Conservation (phyloP, 108 stramenopile species). For the Conticribra guillardii region DNA sequence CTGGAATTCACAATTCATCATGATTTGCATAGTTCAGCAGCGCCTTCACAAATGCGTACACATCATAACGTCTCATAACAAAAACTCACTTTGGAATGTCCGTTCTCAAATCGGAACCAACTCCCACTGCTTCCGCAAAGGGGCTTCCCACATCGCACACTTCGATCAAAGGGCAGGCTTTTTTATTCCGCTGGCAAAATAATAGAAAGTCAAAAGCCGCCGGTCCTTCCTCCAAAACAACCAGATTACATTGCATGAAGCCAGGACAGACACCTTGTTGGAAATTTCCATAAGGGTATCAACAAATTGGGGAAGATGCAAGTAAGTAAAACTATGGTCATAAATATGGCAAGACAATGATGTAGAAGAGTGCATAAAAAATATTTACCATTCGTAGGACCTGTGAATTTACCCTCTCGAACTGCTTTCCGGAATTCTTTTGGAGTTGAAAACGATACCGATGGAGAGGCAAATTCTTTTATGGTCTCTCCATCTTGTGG, state of each 20-base stretch:
- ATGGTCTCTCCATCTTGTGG: not conserved
- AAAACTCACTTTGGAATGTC: constrained; percentile 72
- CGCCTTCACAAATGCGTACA: too few relatives aligned
- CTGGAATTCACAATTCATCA: not conserved
- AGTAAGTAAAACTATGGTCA: too few relatives aligned
- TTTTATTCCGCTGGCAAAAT: constrained; percentile 90
- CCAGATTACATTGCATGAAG: constrained; percentile 87
- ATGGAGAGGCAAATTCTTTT: not conserved
- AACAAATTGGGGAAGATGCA: too few relatives aligned
- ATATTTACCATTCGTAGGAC: constrained; percentile 84
- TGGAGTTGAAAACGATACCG: constrained; percentile 16
- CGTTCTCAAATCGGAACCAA: constrained; percentile 67
- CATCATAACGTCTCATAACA: too few relatives aligned
- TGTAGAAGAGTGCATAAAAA: too few relatives aligned
- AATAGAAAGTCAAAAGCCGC: constrained; percentile 84
- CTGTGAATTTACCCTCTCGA: constrained; percentile 43
- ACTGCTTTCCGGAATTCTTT: constrained; percentile 52
- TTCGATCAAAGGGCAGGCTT: constrained; percentile 88
- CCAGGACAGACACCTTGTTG: constrained; percentile 81
- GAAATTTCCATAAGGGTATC: too few relatives aligned
- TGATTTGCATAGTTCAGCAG: too few relatives aligned
- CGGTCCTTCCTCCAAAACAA: constrained; percentile 70
- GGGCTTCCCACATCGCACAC: constrained; percentile 73
- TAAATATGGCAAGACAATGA: too few relatives aligned
- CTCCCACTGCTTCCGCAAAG: constrained; percentile 38